Base-by-base conservation (phyloP, 2,329 filamentous ascomycete species). In the Arthrobotrys musiformis region DNA sequence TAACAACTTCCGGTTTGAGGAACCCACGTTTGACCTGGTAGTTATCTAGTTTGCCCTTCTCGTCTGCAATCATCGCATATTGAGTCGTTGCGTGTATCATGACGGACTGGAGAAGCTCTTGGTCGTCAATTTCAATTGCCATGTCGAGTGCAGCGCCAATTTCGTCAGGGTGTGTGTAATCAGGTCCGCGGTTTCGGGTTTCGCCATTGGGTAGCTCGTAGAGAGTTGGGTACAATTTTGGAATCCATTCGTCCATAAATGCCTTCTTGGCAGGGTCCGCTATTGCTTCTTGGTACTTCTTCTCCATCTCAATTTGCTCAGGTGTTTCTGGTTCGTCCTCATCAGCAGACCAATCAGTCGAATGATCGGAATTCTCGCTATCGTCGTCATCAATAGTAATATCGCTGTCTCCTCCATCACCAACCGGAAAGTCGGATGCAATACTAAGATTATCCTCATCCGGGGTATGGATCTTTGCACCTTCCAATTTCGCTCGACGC, bases 371-470 rank as follows among this genome's bases (percentile, higher is more conserved):
- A 19, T 76, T 76, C 42, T 70, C 64, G 11, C 58, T 64, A 33
- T 64, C 33, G 17, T 76, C 72, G 42, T 76, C 72, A 11, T 70
- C 72, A 2, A 70, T 63, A n/a, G 72, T 70, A 26, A 52, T 60
- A 26, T 76, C 64, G 28, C 72, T 76, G 17, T 74, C 62, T 9
- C 44, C 37, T 46, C 46, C 63, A 58, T 69, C 70, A 46, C 63
- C 63, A 35, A 58, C 63, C 30, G 69, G 62, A 22, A 66, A 75
- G 9, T 50, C 70, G 17, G 70, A 75, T 33, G 62, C 56, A 13
- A 75, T 48, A 75, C 70, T 75, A 75, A 75, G 70, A 40, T 75
- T 75, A 62, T 75, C 70, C 15, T 75, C 70, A 50, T 75, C 70
- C 9, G 70, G 70, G n/a, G 70, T 75, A 19, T 75, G 70, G 50